Conservation (phyloP, 495 filamentous ascomycete species). For the Bacidia gigantensis region DNA sequence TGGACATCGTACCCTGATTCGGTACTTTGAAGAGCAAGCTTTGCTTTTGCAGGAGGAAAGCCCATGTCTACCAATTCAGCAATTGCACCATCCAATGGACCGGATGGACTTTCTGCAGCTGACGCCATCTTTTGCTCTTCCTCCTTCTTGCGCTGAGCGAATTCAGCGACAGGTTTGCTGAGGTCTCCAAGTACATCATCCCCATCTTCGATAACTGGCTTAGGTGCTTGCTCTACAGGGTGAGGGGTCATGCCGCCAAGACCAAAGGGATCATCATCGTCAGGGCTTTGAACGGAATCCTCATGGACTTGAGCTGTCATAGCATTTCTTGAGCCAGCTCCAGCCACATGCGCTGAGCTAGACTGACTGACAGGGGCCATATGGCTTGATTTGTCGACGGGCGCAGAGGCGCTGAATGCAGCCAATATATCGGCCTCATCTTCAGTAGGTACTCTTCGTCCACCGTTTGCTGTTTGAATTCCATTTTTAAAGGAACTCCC, state of each 20-base stretch:
- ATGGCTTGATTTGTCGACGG: slow-evolving; percentile 47
- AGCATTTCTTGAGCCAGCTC: background rate
- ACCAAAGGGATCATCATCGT: slow-evolving; percentile 82
- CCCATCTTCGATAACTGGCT: slow-evolving; percentile 29
- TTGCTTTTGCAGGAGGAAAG: slow-evolving; percentile 69
- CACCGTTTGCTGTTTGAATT: slow-evolving; percentile 11
- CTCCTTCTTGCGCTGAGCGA: slow-evolving; percentile 31
- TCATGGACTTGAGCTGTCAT: background rate
- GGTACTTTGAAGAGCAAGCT: slow-evolving; percentile 62
- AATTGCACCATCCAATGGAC: slow-evolving; percentile 66
- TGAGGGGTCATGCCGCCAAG: slow-evolving; percentile 32
- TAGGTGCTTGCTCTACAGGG: background rate
- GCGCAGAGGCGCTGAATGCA: slow-evolving; percentile 46
- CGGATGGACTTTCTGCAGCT: slow-evolving; percentile 28
- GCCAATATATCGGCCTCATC: slow-evolving; percentile 49
- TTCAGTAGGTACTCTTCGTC: too few relatives aligned
- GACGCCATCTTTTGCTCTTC: slow-evolving; percentile 27
- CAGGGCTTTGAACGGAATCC: background rate
- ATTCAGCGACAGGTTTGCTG: slow-evolving; percentile 72
- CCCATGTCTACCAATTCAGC: slow-evolving; percentile 94
- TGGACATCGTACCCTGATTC: slow-evolving; percentile 70
- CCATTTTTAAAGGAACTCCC: background rate
- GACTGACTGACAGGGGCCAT: slow-evolving; percentile 21
- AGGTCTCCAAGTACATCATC: slow-evolving; percentile 85
- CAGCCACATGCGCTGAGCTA: background rate